phyloP scores from a whole-genome alignment of 192 early-diverging fungal species.

The Diversispora epigaea region DNA sequence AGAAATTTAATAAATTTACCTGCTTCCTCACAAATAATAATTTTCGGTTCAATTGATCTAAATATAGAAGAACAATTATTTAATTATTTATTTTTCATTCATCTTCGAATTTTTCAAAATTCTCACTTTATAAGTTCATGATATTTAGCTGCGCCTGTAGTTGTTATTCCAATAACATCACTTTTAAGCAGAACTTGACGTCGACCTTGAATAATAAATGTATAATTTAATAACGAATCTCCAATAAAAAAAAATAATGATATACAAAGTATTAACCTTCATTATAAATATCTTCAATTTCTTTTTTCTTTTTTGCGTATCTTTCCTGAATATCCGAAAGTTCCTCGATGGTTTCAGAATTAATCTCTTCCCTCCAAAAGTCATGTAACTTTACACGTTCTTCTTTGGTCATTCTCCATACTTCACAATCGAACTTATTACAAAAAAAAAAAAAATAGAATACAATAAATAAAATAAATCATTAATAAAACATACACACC shows the following conservation, averaged over 20 bases:
- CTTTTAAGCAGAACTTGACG: slow-evolving; percentile 35
- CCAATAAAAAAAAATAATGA: too few species aligned
- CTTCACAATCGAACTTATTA: too few species aligned
- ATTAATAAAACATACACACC: too few species aligned
- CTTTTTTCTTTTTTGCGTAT: not conserved
- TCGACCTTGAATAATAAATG: too few species aligned
- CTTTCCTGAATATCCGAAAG: slow-evolving; percentile 16
- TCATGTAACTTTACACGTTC: too few species aligned
- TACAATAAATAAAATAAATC: too few species aligned
- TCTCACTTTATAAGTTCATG: slow-evolving; percentile 25
- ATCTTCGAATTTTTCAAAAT: slow-evolving; percentile 30
- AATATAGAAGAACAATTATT: slow-evolving; percentile 39
- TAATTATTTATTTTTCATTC: slow-evolving; percentile 56
- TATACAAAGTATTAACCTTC: too few species aligned
- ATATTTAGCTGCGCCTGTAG: slow-evolving; percentile 55
- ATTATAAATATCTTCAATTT: slow-evolving; percentile 36
- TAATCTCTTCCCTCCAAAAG: slow-evolving; percentile 39
- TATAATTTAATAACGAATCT: too few species aligned
- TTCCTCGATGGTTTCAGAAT: slow-evolving; percentile 27
- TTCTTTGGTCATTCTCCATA: too few species aligned
- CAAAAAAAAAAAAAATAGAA: too few species aligned
- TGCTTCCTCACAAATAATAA: slow-evolving; percentile 61
- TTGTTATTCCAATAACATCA: slow-evolving; percentile 58
- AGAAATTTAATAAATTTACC: slow-evolving; percentile 57
- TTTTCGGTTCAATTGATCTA: slow-evolving; percentile 44